Evolutionary conservation across 2,329 filamentous ascomycete species (phyloP).

Genomic region (Pezicula neosporulosa): DNA sequence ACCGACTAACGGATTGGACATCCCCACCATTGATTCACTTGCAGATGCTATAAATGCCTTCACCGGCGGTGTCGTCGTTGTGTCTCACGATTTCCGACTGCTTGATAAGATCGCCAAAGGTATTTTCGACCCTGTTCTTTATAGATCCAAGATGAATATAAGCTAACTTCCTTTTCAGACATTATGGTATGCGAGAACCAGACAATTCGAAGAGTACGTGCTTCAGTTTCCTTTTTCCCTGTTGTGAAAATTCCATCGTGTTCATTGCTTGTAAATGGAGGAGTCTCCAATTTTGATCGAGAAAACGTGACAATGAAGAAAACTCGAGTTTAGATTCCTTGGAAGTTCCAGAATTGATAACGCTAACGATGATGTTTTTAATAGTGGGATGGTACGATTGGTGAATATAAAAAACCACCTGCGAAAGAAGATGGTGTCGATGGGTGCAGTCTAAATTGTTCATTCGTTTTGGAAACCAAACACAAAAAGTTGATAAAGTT

Average conservation of each 20-base stretch:
- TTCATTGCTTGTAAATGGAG: too few species aligned
- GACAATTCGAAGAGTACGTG: conserved; percentile 62
- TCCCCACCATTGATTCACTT: conserved; percentile 95
- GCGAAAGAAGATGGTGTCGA: conserved; percentile 95
- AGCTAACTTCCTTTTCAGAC: conserved; percentile 40
- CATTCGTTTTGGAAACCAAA: neutral
- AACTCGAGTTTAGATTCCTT: too few species aligned
- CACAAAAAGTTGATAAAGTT: conserved; percentile 21
- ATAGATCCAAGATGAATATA: too few species aligned
- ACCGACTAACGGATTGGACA: conserved; percentile 99
- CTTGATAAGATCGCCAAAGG: conserved; percentile 96
- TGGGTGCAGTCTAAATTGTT: conserved; percentile 72
- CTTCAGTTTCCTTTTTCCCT: too few species aligned
- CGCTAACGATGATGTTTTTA: too few species aligned
- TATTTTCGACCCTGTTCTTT: too few species aligned
- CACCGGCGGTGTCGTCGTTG: conserved; percentile 93
- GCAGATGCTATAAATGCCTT: conserved; percentile 96
- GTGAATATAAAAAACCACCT: conserved; percentile 97
- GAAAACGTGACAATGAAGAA: too few species aligned
- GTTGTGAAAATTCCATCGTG: too few species aligned
- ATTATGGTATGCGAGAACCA: conserved; percentile 99
- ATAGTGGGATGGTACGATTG: conserved; percentile 80
- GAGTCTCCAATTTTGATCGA: too few species aligned
- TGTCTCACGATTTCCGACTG: conserved; percentile 98
- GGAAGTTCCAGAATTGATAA: too few species aligned